These are phyloP conservation scores for Teunomyces gatunensis DNA, from an alignment of 805 yeast genomes.

Conservation along the genomic window DNA sequence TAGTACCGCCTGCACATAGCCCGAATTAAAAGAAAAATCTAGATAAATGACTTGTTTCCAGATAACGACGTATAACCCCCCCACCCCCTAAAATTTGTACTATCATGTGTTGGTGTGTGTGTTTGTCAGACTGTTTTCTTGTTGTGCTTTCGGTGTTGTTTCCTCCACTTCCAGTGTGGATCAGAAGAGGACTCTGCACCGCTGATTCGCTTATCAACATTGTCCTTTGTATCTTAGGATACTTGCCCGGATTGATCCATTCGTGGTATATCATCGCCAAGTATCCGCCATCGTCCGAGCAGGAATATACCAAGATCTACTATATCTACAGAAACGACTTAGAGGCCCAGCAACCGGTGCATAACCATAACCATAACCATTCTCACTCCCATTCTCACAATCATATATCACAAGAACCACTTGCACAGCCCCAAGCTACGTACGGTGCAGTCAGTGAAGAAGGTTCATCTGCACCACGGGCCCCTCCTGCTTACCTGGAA, in stretches of 20 bases:
- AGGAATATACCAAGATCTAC: conserved; percentile 28
- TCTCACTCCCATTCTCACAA: conserved; percentile 8
- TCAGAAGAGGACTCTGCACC: conserved; percentile 61
- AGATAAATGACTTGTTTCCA: background rate
- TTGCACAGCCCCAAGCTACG: conserved; percentile 10
- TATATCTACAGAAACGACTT: conserved; percentile 35
- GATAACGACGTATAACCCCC: background rate
- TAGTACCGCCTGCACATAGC: no score
- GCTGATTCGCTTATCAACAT: conserved; percentile 47
- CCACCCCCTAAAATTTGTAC: background rate
- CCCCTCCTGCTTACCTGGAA: conserved; percentile 35
- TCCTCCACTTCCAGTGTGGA: conserved; percentile 74
- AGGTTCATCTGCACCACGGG: conserved; percentile 6
- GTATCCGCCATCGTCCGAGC: conserved; percentile 37
- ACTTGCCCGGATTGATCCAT: conserved; percentile 50
- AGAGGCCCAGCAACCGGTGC: conserved; percentile 28
- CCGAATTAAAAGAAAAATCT: conserved; percentile 3
- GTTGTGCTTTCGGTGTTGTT: conserved; percentile 59
- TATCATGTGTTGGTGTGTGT: conserved; percentile 21
- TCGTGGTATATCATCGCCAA: conserved; percentile 49
- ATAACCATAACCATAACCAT: conserved; percentile 22
- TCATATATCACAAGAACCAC: conserved; percentile 10
- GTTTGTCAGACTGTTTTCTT: conserved; percentile 53
- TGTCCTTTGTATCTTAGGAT: conserved; percentile 45
- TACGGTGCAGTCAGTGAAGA: conserved; percentile 30